phyloP scores from a whole-genome alignment of 192 early-diverging fungal species.

The Backusella morwellensis region DNA sequence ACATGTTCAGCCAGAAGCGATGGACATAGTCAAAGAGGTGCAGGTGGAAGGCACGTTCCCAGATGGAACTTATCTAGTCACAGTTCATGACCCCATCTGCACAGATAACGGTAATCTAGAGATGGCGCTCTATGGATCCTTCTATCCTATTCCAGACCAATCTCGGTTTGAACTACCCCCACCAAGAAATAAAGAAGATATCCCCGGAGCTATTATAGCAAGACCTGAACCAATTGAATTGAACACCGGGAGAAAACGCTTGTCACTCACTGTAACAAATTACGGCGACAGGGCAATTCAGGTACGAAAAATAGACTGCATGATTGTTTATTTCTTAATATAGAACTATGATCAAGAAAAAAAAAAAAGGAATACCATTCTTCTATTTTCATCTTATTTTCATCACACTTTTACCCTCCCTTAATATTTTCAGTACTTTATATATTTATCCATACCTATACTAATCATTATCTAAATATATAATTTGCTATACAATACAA shows the following conservation, averaged over 20 bases:
- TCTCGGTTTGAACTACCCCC: slow-evolving; percentile 49
- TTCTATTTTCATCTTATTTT: neutral
- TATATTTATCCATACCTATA: neutral
- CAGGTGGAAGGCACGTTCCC: slow-evolving; percentile 89
- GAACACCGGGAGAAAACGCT: slow-evolving; percentile 71
- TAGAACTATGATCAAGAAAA: neutral
- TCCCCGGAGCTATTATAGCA: slow-evolving; percentile 65
- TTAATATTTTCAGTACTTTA: neutral
- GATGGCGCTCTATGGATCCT: slow-evolving; percentile 85
- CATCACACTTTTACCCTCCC: neutral
- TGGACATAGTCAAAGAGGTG: slow-evolving; percentile 70
- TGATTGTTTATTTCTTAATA: slow-evolving; percentile 11
- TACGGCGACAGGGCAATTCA: slow-evolving; percentile 92
- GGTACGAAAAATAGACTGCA: slow-evolving; percentile 36
- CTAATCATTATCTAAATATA: neutral
- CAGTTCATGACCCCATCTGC: slow-evolving; percentile 87
- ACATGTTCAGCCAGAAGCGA: slow-evolving; percentile 76
- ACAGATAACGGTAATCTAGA: slow-evolving; percentile 75
- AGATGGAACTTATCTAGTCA: slow-evolving; percentile 92
- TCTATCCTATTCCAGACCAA: slow-evolving; percentile 72
- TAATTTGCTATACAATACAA: neutral
- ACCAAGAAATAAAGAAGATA: slow-evolving; percentile 27
- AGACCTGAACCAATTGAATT: slow-evolving; percentile 64
- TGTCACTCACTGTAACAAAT: slow-evolving; percentile 78
- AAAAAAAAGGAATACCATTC: slow-evolving; percentile 1